Evolutionary conservation across 2,329 filamentous ascomycete species (phyloP), one percentile per base, ranked within the genome.

Genomic region (Calonectria montana): DNA sequence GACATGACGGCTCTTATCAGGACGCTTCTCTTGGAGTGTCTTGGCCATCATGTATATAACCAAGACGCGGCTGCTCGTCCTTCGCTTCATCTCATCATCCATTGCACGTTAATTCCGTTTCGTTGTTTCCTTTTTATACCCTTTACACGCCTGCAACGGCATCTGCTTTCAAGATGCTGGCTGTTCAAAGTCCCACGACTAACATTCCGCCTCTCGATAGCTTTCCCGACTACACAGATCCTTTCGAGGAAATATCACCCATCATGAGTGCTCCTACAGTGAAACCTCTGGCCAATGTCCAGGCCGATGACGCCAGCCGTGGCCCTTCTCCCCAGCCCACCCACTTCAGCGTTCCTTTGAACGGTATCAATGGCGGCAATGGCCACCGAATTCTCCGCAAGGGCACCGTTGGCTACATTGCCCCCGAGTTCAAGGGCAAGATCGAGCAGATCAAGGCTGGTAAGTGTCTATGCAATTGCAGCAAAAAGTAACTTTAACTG

Each of bases 401-500:
- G 76, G 93, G 95, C 77, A 97, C 96, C 35, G 93, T 97, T 43
- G 97, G 97, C 80, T 99, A 99, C 86, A 93, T 97, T 75, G 96
- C 97, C 27, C 95, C 96, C 57, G 95, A 95, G 74, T 99, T 99
- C 81, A 92, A 95, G 83, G 97, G 96, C 82, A 98, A 97, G 87
- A 89, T 92, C 75, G 92, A 95, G 82, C 97, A 99, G 88, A 97
- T 98, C 92, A 90, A 94, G 81, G 87, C 92, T 81, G 92, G 92
- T 94, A 83, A 83, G 90, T 75, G 41, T 8, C 63, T 53, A 21
- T 50, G 9, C 35, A 31, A 35, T 18, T 47, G 18, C 6, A 27
- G 12, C 31, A 25, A 12, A 21, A 12, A 23, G 41, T 16, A 48
- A 39, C 12, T 48, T 73, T 25, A 23, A 59, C 72, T 65, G 69